Base-by-base conservation (phyloP, 768 basidiomycete species). In the Phaeotremella skinneri region DNA sequence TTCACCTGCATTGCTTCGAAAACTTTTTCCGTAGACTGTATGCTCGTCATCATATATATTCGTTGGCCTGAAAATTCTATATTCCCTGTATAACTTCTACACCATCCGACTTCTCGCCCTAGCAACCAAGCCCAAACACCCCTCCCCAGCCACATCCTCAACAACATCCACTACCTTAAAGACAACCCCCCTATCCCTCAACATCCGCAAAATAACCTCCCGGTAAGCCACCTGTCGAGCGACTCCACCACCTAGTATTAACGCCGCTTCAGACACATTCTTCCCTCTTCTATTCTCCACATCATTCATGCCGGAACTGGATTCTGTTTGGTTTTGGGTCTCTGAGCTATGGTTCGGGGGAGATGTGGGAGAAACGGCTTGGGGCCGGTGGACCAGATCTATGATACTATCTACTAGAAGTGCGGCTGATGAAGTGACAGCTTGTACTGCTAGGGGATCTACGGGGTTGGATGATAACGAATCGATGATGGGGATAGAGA, bases 171-270 rank as follows among this genome's bases (percentile, higher is more conserved):
- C 49, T 50, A 32, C 45, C 0, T 60, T 61, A 56, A 70, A 70
- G 6, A 32, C 39, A 2, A 65, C 50, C 16, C 64, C 64, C 25
- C 52, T 25, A 13, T 58, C 54, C 20, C 25, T 55, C 30, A 70
- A 43, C 30, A 42, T n/a, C 16, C 27, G 39, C 21, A 68, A 14
- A 20, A 70, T 21, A 29, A 62, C 61, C 2, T 62, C 37, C 42
- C 59, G 42, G 49, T 68, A 68, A 1, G 31, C 50, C 5, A 34
- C 53, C 37, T 68, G 69, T 20, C 59, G 51, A 17, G 64, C 55
- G 16, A 70, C 58, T 3, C 69, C 69, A 16, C 69, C 69, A 23
- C 62, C 66, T 54, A 70, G 55, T n/a, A 61, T 53, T 9, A 70
- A 23, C 17, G 58, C 64, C 7, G 60, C 66, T 23, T 67, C 55